Evolutionary conservation across 495 filamentous ascomycete genomes (phyloP).

Genomic region (Penicillium coprophilum): DNA sequence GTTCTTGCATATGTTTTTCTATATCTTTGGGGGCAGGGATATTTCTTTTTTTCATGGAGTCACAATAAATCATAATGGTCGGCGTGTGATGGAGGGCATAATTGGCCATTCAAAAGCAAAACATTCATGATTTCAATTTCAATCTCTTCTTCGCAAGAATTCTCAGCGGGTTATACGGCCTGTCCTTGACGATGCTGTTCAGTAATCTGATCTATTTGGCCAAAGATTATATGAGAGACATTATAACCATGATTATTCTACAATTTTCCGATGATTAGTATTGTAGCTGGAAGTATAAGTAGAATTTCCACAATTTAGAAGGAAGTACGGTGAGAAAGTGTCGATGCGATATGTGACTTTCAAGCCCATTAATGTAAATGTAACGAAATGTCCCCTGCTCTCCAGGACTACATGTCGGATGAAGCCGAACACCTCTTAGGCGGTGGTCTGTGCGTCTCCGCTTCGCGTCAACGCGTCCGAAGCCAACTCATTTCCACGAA

Average conservation of each 20-base stretch:
- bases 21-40: conserved; percentile 4
- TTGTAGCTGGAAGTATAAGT: not conserved
- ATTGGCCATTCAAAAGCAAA: conserved; percentile 9
- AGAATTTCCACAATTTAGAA: not conserved
- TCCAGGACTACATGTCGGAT: not conserved
- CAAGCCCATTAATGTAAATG: not conserved
- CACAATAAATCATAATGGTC: conserved; percentile 4
- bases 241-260: not conserved
- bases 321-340: not conserved
- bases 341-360: not conserved
- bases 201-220: not conserved
- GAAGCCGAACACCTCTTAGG: conserved; percentile 21
- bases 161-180: not conserved
- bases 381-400: not conserved
- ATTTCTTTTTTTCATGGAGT: conserved; percentile 3
- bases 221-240: not conserved
- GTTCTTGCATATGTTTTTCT: conserved; percentile 10
- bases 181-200: not conserved
- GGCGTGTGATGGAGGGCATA: not conserved
- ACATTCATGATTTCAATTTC: not conserved
- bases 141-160: not conserved
- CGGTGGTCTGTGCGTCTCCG: conserved; percentile 35
- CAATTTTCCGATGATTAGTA: not conserved
- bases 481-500: conserved; percentile 1
- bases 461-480: conserved; percentile 16